Evolutionary conservation across 169 alveolate genomes (phyloP), one percentile per base, ranked within the genome.

Genomic region (Cryptosporidium bovis): DNA sequence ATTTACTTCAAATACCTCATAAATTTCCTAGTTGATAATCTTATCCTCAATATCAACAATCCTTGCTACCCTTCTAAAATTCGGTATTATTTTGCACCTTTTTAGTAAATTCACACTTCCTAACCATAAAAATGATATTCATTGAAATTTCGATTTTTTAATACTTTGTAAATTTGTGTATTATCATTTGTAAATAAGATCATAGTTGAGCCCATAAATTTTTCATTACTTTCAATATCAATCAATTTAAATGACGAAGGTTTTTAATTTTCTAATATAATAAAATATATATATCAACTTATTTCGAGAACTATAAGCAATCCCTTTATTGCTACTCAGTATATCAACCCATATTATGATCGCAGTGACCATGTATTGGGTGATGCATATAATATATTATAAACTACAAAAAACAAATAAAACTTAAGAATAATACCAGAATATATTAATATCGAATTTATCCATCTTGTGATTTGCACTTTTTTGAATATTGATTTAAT

Each of bases 151-250:
- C 50, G 51, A 60, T 31, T 77, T 56, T 56, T 56, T 18, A 77
- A 40, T 13, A 60, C 44, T n/a, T 77, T 77, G 64, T 60, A 77
- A 60, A 77, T 44, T 33, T 56, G 12, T 16, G 29, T 60, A 12
- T 50, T 34, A 20, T 77, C 64, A 16, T 77, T 77, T 8, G 36
- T 62, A 27, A 55, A 44, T 36, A 77, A 60, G 29, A 77, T 15
- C 56, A 50, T 18, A 6, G 69, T 77, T 60, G 87, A 77, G 2
- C 71, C 71, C 87, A 77, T 77, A 60, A 60, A 60, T 15, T 64
- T 34, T 40, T 71, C 84, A 34, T 58, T 24, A 18, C 34, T 34
- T 8, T 71, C 46, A 8, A 13, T 6, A 0, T 31, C 13, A 71
- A 46, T 31, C 10, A 71, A 4, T 10, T 60, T 65, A 62, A 77